Evolutionary conservation across 805 yeast species (phyloP).

Genomic region (Saccharomycopsis sp.): DNA sequence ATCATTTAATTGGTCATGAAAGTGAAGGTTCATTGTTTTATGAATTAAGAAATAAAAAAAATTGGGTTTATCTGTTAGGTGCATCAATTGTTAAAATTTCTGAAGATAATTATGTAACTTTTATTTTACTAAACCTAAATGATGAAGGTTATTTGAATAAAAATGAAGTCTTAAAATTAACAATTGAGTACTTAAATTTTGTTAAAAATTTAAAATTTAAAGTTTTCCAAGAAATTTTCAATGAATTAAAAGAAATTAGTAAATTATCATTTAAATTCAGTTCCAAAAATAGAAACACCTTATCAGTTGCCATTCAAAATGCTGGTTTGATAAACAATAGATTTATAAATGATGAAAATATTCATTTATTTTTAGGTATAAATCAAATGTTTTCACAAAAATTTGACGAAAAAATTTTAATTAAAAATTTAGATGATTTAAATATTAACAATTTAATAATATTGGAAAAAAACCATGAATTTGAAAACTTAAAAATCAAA

Average conservation of each 20-base stretch:
- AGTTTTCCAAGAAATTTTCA: constrained; percentile 52
- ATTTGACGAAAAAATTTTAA: constrained; percentile 26
- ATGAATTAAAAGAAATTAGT: constrained; percentile 65
- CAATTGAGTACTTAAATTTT: constrained; percentile 60
- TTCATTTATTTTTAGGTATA: constrained; percentile 3
- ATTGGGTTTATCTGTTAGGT: constrained; percentile 74
- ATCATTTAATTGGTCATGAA: constrained; percentile 90
- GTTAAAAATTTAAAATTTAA: constrained; percentile 49
- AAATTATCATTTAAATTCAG: constrained; percentile 65
- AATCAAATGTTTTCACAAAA: constrained; percentile 27
- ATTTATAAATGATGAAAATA: constrained; percentile 3
- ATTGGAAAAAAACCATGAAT: constrained; percentile 41
- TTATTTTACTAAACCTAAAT: constrained; percentile 69
- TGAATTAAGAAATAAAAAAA: constrained; percentile 47
- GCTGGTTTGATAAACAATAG: constrained; percentile 49
- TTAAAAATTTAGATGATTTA: constrained; percentile 37
- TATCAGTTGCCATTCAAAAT: constrained; percentile 55
- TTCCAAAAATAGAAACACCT: constrained; percentile 63
- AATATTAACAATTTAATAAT: constrained; percentile 51
- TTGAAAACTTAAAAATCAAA: constrained; percentile 32
- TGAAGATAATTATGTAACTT: constrained; percentile 55
- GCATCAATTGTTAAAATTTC: constrained; percentile 63
- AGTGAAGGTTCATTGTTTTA: constrained; percentile 75
- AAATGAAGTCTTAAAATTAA: constrained; percentile 43
- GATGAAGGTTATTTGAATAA: constrained; percentile 57